Conservation (phyloP, 1,284 basidiomycete species). For the Mycena sp. region DNA sequence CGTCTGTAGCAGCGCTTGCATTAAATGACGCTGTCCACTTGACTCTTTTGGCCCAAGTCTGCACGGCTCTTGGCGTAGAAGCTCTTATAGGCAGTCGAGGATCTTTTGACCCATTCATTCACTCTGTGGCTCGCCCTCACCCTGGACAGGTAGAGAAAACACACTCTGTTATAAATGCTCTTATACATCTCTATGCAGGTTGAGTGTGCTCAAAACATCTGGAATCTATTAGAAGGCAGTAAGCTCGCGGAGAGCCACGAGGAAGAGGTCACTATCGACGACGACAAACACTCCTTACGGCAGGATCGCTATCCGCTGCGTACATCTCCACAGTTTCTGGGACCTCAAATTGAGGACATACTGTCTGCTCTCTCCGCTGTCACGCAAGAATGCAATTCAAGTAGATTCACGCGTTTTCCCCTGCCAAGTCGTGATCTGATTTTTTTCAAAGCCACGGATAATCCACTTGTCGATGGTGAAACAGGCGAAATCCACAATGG, state of each 20-base stretch:
- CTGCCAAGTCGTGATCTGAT: no score
- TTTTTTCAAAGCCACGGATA: slow-evolving; percentile 73
- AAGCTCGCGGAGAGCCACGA: slow-evolving; percentile 70
- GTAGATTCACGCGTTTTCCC: slow-evolving; percentile 59
- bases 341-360: slow-evolving; percentile 87
- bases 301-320: slow-evolving; percentile 82
- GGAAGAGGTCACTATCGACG: slow-evolving; percentile 67
- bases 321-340: slow-evolving; percentile 86
- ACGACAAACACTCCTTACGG: slow-evolving; percentile 70
- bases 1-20: slow-evolving; percentile 70
- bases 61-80: slow-evolving; percentile 89
- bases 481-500: slow-evolving; percentile 52
- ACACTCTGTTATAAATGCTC: no score
- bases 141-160: slow-evolving; percentile 71
- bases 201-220: slow-evolving; percentile 76
- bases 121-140: slow-evolving; percentile 82
- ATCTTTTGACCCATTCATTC: slow-evolving; percentile 85
- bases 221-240: slow-evolving; percentile 74
- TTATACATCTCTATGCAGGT: no score
- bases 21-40: slow-evolving; percentile 80
- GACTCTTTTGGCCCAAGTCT: slow-evolving; percentile 75
- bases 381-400: slow-evolving; percentile 87
- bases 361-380: slow-evolving; percentile 70
- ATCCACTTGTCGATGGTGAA: slow-evolving; percentile 78
- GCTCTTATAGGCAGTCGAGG: slow-evolving; percentile 80